Percentiles rank a stretch among this genome's conserved stretches.
phyloP scores from a whole-genome alignment of 805 yeast genomes.

The Wickerhamomyces ciferrii region DNA sequence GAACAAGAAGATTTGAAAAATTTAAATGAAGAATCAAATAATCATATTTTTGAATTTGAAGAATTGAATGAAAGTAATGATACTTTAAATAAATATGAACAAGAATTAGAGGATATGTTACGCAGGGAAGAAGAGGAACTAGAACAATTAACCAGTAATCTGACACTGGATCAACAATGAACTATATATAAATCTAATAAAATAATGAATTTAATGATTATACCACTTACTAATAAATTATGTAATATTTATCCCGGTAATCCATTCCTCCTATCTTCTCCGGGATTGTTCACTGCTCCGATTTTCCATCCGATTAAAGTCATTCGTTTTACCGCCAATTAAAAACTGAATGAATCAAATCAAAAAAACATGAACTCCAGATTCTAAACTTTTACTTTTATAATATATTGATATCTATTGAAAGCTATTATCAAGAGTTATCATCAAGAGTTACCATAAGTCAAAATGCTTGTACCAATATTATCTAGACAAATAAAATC shows the following conservation, averaged over 20 bases:
- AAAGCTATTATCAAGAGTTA: background rate
- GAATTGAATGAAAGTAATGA: conserved; percentile 4
- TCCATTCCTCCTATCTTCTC: background rate
- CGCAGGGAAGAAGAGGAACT: conserved; percentile 10
- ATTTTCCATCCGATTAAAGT: background rate
- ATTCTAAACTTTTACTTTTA: background rate
- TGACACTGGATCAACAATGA: background rate
- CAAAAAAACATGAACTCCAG: background rate
- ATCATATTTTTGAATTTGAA: conserved; percentile 12
- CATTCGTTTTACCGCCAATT: background rate
- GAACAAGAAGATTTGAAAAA: background rate
- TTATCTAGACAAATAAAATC: background rate
- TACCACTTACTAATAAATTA: background rate
- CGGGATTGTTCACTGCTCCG: background rate
- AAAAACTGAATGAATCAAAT: background rate
- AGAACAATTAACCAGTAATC: conserved; percentile 6
- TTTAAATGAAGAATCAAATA: conserved; percentile 4
- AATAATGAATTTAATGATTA: background rate
- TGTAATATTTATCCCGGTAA: background rate
- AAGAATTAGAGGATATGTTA: conserved; percentile 12
- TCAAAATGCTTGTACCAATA: background rate
- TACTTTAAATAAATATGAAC: conserved; percentile 7
- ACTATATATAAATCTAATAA: too few species aligned
- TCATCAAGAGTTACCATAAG: background rate
- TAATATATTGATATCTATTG: background rate